phyloP scores from a whole-genome alignment of 208 protist genomes.

The Leptomonas seymouri region DNA sequence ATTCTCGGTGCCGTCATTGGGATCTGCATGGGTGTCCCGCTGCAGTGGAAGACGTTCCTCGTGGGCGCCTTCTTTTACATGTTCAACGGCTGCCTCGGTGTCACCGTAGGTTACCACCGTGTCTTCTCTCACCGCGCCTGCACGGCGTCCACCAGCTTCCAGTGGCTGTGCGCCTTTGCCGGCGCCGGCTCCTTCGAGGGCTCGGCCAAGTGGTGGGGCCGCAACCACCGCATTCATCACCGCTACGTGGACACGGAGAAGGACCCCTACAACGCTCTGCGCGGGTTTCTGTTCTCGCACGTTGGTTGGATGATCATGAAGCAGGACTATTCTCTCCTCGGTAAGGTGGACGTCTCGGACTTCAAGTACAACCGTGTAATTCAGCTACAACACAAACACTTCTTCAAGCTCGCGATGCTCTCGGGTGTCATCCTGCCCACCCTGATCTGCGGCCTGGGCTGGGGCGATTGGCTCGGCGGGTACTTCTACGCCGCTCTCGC shows the following conservation, averaged over 20 bases:
- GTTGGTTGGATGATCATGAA: constrained; percentile 94
- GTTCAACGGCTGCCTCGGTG: constrained; percentile 88
- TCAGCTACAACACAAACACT: constrained; percentile 87
- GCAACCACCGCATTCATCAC: constrained; percentile 94
- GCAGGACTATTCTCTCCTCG: constrained; percentile 83
- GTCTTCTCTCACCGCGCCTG: constrained; percentile 91
- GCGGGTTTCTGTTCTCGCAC: constrained; percentile 91
- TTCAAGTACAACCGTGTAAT: constrained; percentile 84
- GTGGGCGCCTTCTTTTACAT: constrained; percentile 73
- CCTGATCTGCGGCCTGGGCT: constrained; percentile 81
- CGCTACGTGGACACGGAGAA: constrained; percentile 90
- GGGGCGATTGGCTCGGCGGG: constrained; percentile 85
- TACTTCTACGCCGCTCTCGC: constrained; percentile 85
- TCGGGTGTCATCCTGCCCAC: constrained; percentile 87
- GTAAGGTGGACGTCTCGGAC: constrained; percentile 86
- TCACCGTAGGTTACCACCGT: constrained; percentile 91
- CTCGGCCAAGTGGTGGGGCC: constrained; percentile 88
- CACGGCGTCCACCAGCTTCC: constrained; percentile 53
- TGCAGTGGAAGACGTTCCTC: constrained; percentile 75
- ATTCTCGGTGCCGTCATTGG: constrained; percentile 38
- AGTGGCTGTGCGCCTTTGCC: constrained; percentile 79
- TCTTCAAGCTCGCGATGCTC: constrained; percentile 84
- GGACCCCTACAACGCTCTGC: constrained; percentile 92
- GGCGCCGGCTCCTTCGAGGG: constrained; percentile 92
- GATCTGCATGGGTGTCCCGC: constrained; percentile 46